Percentiles rank a stretch among this genome's conserved stretches.
These are phyloP conservation scores for Lodderomyces orthopsilosis DNA, from an alignment of 1,139 yeast genomes.

Conservation along the genomic window DNA sequence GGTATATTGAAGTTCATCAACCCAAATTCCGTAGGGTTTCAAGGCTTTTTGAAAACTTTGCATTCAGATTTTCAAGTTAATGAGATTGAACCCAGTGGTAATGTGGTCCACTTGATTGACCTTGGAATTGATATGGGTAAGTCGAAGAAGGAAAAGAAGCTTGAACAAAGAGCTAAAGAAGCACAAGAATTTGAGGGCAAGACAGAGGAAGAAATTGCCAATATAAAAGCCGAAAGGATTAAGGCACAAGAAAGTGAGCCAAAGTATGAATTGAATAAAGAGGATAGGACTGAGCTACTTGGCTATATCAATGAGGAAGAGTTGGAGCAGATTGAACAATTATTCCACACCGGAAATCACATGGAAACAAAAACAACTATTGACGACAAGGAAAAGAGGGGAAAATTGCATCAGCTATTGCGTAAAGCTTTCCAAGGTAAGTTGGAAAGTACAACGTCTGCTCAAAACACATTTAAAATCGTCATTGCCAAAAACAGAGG, in stretches of 20 bases:
- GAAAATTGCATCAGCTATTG: conserved; percentile 71
- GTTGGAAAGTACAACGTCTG: conserved; percentile 76
- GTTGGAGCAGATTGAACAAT: conserved; percentile 49
- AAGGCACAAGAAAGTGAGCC: conserved; percentile 21
- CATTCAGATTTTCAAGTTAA: conserved; percentile 95
- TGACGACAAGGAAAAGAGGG: conserved; percentile 68
- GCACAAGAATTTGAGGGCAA: conserved; percentile 31
- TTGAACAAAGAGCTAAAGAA: conserved; percentile 45
- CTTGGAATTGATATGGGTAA: conserved; percentile 60
- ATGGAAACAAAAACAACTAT: conserved; percentile 59
- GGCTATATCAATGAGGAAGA: conserved; percentile 60
- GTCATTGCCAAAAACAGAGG: conserved; percentile 42
- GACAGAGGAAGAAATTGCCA: conserved; percentile 24
- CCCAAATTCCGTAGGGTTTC: conserved; percentile 57
- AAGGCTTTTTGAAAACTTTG: conserved; percentile 79
- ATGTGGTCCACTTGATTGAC: conserved; percentile 73
- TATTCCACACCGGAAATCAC: conserved; percentile 57
- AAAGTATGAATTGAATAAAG: conserved; percentile 45
- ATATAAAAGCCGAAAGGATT: conserved; percentile 24
- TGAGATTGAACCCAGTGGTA: conserved; percentile 68
- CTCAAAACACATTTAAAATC: conserved; percentile 61
- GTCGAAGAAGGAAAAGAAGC: conserved; percentile 50
- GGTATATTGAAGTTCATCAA: conserved; percentile 77
- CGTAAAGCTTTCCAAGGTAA: conserved; percentile 72
- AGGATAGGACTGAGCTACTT: conserved; percentile 45